These are phyloP conservation scores for Fomitopsis serialis DNA, from an alignment of 768 basidiomycete species.

Conservation along the genomic window DNA sequence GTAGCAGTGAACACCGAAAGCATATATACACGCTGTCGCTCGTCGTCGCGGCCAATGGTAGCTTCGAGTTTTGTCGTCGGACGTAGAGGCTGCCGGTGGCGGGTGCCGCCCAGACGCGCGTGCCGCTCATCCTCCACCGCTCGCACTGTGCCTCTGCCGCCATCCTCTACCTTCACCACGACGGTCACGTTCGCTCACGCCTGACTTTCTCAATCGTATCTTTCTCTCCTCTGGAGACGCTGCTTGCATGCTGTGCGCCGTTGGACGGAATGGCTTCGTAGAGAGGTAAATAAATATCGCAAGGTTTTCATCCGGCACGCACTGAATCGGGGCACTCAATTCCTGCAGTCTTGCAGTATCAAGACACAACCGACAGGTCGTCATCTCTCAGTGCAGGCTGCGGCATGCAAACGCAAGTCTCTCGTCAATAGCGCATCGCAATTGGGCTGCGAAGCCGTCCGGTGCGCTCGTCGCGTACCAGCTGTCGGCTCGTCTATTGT, in stretches of 20 bases:
- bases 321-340: neutral
- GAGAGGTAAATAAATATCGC: conserved; percentile 26
- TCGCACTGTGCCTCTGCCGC: neutral
- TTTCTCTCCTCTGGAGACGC: neutral
- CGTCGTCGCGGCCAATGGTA: neutral
- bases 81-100: neutral
- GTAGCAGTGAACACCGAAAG: neutral
- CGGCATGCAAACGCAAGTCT: neutral
- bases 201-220: neutral
- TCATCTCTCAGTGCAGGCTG: neutral
- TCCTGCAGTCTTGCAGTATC: conserved; percentile 13
- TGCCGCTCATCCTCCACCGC: neutral
- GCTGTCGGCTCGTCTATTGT: conserved; percentile 9
- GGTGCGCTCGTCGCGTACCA: neutral
- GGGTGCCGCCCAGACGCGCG: neutral
- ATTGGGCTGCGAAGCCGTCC: conserved; percentile 2
- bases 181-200: neutral
- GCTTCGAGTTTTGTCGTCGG: neutral
- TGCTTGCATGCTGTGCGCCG: conserved; percentile 32
- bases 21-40: neutral
- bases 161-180: neutral
- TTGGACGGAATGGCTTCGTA: conserved; percentile 32
- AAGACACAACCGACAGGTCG: conserved; percentile 3
- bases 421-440: neutral
- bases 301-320: neutral